A percentile compares a stretch with the other conserved stretches of the same genome.
Conservation (phyloP, 2,329 filamentous ascomycete genomes). For the Mycocentrospora acerina region DNA sequence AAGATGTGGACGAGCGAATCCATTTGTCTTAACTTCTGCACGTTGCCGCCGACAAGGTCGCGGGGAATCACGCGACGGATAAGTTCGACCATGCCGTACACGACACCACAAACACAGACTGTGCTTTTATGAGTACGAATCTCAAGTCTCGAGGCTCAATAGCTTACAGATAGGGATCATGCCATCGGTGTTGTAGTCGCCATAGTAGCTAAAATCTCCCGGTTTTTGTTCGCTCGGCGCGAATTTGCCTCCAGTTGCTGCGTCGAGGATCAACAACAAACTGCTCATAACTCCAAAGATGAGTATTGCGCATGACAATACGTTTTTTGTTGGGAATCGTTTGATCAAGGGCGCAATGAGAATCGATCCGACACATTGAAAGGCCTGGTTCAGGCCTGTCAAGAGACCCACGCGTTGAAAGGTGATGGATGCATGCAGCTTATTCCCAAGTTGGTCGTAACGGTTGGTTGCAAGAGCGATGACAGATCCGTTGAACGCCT, state of each 20-base stretch:
- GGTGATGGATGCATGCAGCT: constrained; percentile 40
- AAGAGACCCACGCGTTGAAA: constrained; percentile 52
- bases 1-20: constrained; percentile 51
- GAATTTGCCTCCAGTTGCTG: constrained; percentile 51
- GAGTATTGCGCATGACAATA: constrained; percentile 48
- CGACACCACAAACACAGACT: constrained; percentile 30
- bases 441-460: constrained; percentile 49
- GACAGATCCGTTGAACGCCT: constrained; percentile 55
- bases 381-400: constrained; percentile 54
- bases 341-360: constrained; percentile 55
- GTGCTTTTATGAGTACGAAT: constrained; percentile 8
- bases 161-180: constrained; percentile 52
- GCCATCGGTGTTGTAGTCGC: constrained; percentile 51
- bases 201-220: constrained; percentile 50
- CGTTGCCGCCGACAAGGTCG: constrained; percentile 54
- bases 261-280: constrained; percentile 52
- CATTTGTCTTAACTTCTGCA: constrained; percentile 53
- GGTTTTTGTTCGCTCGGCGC: constrained; percentile 36
- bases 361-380: constrained; percentile 54
- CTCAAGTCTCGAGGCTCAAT: constrained; percentile 13
- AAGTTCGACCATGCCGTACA: constrained; percentile 54
- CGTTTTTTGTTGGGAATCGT: constrained; percentile 50
- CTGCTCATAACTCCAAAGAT: constrained; percentile 52
- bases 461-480: constrained; percentile 53
- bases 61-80: constrained; percentile 54